Evolutionary conservation across 83 land plant species (phyloP).

Genomic region (Isoetes engelmannii): DNA sequence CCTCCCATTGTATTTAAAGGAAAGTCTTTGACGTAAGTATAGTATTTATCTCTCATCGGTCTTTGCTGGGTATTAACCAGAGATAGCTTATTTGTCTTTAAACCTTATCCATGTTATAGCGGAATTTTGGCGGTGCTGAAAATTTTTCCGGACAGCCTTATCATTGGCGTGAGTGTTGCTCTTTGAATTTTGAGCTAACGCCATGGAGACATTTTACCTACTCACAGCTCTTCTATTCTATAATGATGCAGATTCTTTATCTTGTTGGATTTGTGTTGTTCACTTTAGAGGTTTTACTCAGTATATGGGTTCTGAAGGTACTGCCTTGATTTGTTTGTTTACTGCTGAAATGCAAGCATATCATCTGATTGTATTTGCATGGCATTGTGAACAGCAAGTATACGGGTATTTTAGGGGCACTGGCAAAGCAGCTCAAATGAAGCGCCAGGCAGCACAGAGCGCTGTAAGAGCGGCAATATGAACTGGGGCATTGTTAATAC

Average conservation of each 20-base stretch:
- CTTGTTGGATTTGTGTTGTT: slow-evolving; percentile 67
- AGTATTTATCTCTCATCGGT: neutral
- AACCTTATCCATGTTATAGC: slow-evolving; percentile 32
- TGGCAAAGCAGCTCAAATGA: slow-evolving; percentile 69
- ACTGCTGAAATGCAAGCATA: neutral
- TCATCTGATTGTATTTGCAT: neutral
- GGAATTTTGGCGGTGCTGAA: slow-evolving; percentile 73
- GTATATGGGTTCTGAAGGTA: slow-evolving; percentile 92
- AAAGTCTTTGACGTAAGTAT: slow-evolving; percentile 80
- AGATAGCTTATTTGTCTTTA: neutral
- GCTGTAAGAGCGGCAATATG: slow-evolving; percentile 35
- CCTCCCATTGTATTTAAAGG: slow-evolving; percentile 97
- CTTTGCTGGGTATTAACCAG: neutral
- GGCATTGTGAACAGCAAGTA: slow-evolving; percentile 50
- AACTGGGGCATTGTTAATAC: neutral
- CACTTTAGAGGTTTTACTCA: slow-evolving; percentile 57
- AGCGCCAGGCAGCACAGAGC: slow-evolving; percentile 61
- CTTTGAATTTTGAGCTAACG: slow-evolving; percentile 3
- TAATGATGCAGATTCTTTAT: slow-evolving; percentile 63
- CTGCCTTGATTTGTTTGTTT: neutral
- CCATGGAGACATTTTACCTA: neutral
- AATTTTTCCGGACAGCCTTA: slow-evolving; percentile 43
- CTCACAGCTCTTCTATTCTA: neutral
- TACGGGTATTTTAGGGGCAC: slow-evolving; percentile 74
- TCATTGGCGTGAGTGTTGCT: slow-evolving; percentile 66